Evolutionary conservation across 441 rosid species (phyloP), one percentile per base, ranked within the genome.

Genomic region (Metrosideros polymorpha): DNA sequence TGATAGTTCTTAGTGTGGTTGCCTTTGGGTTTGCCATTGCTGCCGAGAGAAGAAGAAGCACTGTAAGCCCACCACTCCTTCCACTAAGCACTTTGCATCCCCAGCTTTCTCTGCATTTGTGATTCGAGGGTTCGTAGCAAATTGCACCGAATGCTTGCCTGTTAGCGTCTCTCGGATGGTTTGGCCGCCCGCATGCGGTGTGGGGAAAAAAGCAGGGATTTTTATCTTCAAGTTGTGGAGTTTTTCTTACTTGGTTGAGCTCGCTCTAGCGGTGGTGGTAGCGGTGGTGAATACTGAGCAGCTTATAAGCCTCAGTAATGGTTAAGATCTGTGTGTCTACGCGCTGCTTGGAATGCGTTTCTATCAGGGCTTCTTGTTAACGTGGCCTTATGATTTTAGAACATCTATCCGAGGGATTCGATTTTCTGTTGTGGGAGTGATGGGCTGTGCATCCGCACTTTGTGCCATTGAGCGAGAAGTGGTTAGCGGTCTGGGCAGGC

Each of bases 11-110:
- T n/a, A 88, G 97, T 87, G 91, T 96, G 85, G 94, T 97, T 32
- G 98, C 99, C 42, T 97, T 96, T 83, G 98, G 98, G 55, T 97
- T 96, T 89, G 90, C 99, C 90, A 90, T 97, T 89, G 98, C 98
- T 76, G 99, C 99, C 43, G 98, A 97, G 91, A 94, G 98, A 82
- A 90, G 98, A 83, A 90, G 98, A 82, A 97, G 98, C 92, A 90
- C 89, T 82, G 99, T 97, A 89, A 86, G 89, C 59, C 35, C 30
- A 61, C 53, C 61, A 35, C 50, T 32, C 43, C 15, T 43, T 82
- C n/a, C n/a, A 83, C 45, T 35, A 27, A n/a, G 47, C 54, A 56
- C 35, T 54, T 82, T 39, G 29, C 30, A 47, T 87, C 56, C 82
- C 15, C 77, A 8, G 88, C 87, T 83, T 30, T 39, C 22, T 43